Evolutionary conservation across 1,139 yeast species (phyloP).

Genomic region (Sugiyamaella pinicola): DNA sequence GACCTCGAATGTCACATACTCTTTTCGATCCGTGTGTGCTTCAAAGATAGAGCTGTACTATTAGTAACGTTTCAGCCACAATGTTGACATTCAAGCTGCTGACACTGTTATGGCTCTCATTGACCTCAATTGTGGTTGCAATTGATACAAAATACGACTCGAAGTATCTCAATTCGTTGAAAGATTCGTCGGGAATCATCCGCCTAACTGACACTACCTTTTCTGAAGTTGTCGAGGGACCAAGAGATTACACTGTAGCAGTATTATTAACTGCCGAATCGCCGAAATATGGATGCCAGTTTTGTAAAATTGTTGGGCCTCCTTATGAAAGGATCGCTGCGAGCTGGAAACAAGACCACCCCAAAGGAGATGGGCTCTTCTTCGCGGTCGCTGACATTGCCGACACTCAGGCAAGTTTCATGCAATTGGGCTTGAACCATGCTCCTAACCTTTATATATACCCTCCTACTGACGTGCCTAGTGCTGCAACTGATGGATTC

Average conservation of each 20-base stretch:
- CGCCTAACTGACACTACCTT: constrained; percentile 64
- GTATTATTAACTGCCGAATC: constrained; percentile 73
- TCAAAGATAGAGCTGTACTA: no score
- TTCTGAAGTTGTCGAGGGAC: constrained; percentile 60
- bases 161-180: constrained; percentile 16
- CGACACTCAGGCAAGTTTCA: constrained; percentile 57
- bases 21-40: no score
- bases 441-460: constrained; percentile 80
- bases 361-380: constrained; percentile 54
- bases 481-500: constrained; percentile 43
- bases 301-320: constrained; percentile 75
- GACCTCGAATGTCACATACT: no score
- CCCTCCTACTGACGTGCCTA: constrained; percentile 54
- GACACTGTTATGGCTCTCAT: constrained; percentile 6
- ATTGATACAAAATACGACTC: constrained; percentile 4
- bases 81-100: no score
- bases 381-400: constrained; percentile 76
- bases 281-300: constrained; percentile 71
- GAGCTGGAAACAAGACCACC: constrained; percentile 58
- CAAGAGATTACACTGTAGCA: constrained; percentile 69
- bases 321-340: constrained; percentile 60
- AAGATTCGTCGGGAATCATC: constrained; percentile 43
- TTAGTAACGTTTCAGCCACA: no score
- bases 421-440: constrained; percentile 56
- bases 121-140: neutral